phyloP scores from a whole-genome alignment of 1,284 basidiomycete genomes.

The Entoloma clypeatum region DNA sequence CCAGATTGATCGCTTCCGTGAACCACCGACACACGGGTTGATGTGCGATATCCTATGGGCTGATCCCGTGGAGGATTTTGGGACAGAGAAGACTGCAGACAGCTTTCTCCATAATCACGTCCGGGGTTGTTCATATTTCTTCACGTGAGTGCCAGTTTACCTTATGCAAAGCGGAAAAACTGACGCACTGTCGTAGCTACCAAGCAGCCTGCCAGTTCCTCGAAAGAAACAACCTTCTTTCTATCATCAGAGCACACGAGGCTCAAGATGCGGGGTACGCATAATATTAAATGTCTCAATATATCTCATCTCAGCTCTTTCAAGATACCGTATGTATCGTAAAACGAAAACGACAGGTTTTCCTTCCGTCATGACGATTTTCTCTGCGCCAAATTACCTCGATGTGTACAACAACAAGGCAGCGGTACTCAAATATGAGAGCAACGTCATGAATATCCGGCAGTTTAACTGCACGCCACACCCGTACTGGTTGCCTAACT shows the following conservation, averaged over 20 bases:
- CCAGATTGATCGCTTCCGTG: constrained; percentile 92
- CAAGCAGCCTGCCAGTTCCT: constrained; percentile 92
- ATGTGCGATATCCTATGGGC: constrained; percentile 98
- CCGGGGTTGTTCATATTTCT: constrained; percentile 94
- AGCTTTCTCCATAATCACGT: constrained; percentile 93
- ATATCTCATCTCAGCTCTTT: constrained; percentile 1
- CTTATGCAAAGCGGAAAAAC: neutral
- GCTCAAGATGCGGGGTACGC: constrained; percentile 90
- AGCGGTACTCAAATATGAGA: constrained; percentile 94
- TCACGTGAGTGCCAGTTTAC: constrained; percentile 58
- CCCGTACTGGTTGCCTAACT: constrained; percentile 93
- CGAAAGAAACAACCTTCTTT: constrained; percentile 91
- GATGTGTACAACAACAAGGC: constrained; percentile 98
- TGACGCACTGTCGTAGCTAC: constrained; percentile 50
- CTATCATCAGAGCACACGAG: constrained; percentile 93
- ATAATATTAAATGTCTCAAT: neutral
- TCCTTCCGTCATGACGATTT: constrained; percentile 96
- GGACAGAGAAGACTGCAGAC: constrained; percentile 82
- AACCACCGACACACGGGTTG: constrained; percentile 89
- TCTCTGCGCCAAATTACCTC: constrained; percentile 93
- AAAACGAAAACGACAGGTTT: constrained; percentile 93
- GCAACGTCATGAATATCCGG: constrained; percentile 93
- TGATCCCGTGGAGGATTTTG: constrained; percentile 93
- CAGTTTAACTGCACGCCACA: constrained; percentile 97
- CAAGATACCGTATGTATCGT: constrained; percentile 92